These are phyloP conservation scores for Actinomucor elegans DNA, from an alignment of 371 early-diverging fungal species.

Conservation along the genomic window DNA sequence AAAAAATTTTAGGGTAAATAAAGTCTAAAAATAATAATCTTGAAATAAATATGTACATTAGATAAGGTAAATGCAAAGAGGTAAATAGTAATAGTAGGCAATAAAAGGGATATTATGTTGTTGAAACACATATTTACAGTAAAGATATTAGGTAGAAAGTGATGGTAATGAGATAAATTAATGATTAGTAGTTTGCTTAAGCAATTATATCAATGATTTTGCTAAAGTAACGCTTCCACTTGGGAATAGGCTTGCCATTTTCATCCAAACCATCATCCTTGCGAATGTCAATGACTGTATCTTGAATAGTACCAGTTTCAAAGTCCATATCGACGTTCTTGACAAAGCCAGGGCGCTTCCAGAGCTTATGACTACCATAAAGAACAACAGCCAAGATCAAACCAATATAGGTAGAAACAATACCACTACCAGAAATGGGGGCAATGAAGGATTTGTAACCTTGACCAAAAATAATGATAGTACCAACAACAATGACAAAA, in stretches of 20 bases:
- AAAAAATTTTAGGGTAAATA: background rate
- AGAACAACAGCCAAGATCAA: conserved; percentile 53
- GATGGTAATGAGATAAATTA: background rate
- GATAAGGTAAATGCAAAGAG: background rate
- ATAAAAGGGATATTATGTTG: too few species aligned
- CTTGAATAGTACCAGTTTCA: conserved; percentile 39
- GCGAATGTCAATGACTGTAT: conserved; percentile 21
- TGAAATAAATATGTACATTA: background rate
- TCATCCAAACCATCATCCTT: conserved; percentile 25
- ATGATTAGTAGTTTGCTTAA: background rate
- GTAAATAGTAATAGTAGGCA: background rate
- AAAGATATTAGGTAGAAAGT: background rate
- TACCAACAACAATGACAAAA: conserved; percentile 61
- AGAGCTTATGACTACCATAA: conserved; percentile 56
- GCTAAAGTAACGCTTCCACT: conserved; percentile 20
- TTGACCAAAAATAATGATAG: conserved; percentile 70
- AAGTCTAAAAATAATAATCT: background rate
- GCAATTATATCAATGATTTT: conserved; percentile 2
- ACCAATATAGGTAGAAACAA: conserved; percentile 57
- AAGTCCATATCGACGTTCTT: conserved; percentile 48
- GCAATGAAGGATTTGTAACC: conserved; percentile 57
- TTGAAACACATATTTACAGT: conserved; percentile 13
- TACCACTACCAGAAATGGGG: conserved; percentile 38
- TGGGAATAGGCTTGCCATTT: conserved; percentile 26
- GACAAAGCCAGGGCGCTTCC: conserved; percentile 34